These are phyloP conservation scores for Austroboletus niveus DNA, from an alignment of 1,284 basidiomycete species.

Conservation along the genomic window DNA sequence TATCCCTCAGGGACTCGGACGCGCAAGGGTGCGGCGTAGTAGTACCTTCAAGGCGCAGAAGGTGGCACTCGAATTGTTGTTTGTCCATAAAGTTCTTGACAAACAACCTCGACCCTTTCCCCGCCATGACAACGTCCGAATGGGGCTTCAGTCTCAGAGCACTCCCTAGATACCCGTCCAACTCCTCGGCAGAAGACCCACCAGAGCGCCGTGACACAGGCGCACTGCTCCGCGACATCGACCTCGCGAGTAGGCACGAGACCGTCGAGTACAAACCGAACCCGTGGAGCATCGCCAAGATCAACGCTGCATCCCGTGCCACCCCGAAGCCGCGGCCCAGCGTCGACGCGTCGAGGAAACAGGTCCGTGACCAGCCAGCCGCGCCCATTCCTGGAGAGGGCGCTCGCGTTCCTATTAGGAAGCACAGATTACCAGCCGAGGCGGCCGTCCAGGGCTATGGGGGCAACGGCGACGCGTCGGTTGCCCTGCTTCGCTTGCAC, in stretches of 20 bases:
- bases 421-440: neutral
- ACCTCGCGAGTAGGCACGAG: conserved; percentile 57
- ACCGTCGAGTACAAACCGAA: conserved; percentile 62
- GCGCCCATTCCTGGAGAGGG: too few relatives aligned
- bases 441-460: conserved; percentile 1
- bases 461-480: neutral
- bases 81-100: conserved; percentile 15
- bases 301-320: conserved; percentile 59
- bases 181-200: conserved; percentile 19
- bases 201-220: conserved; percentile 26
- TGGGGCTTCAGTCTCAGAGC: conserved; percentile 38
- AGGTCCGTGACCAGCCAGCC: neutral
- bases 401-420: too few relatives aligned
- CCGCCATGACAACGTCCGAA: conserved; percentile 1
- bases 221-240: conserved; percentile 48
- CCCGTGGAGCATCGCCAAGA: conserved; percentile 73
- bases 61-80: conserved; percentile 1
- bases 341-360: conserved; percentile 30
- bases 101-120: conserved; percentile 11
- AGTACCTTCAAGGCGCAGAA: too few relatives aligned
- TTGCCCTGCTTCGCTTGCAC: neutral
- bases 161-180: conserved; percentile 11
- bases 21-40: too few relatives aligned
- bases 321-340: conserved; percentile 11
- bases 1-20: too few relatives aligned